Evolutionary conservation across 2,329 filamentous ascomycete species (phyloP).

Genomic region (Allantophomopsis lycopodina): DNA sequence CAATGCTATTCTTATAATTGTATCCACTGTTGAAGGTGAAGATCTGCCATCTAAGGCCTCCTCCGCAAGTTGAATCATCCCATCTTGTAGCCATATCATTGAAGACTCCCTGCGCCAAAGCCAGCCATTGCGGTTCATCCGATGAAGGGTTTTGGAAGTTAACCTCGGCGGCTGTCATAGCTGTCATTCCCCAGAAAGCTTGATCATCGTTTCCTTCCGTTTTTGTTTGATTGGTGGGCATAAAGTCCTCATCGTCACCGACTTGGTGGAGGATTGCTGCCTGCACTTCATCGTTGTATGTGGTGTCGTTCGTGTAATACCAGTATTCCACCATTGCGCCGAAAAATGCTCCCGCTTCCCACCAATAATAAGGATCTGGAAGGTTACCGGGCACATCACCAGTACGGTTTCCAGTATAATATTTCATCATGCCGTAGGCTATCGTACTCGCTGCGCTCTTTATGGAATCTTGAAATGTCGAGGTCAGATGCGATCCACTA

Average conservation of each 20-base stretch:
- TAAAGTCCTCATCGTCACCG: conserved; percentile 36
- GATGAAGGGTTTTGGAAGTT: conserved; percentile 38
- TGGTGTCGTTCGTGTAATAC: conserved; percentile 39
- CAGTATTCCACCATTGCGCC: conserved; percentile 39
- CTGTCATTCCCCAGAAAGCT: conserved; percentile 53
- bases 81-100: conserved; percentile 59
- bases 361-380: conserved; percentile 35
- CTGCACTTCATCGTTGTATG: conserved; percentile 36
- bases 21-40: conserved; percentile 68
- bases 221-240: conserved; percentile 36
- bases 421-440: conserved; percentile 1
- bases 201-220: conserved; percentile 25
- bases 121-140: conserved; percentile 46
- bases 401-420: conserved; percentile 26
- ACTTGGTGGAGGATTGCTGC: conserved; percentile 41
- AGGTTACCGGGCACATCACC: conserved; percentile 33
- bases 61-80: conserved; percentile 51
- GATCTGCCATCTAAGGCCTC: conserved; percentile 70
- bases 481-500: not conserved
- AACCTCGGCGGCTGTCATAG: conserved; percentile 53
- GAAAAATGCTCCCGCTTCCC: conserved; percentile 41
- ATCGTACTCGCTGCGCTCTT: not conserved
- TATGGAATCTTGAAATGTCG: not conserved
- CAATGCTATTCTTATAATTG: conserved; percentile 54
- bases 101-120: conserved; percentile 63